Evolutionary conservation across 2,329 filamentous ascomycete species (phyloP).

Genomic region (Scedosporium apiospermum): DNA sequence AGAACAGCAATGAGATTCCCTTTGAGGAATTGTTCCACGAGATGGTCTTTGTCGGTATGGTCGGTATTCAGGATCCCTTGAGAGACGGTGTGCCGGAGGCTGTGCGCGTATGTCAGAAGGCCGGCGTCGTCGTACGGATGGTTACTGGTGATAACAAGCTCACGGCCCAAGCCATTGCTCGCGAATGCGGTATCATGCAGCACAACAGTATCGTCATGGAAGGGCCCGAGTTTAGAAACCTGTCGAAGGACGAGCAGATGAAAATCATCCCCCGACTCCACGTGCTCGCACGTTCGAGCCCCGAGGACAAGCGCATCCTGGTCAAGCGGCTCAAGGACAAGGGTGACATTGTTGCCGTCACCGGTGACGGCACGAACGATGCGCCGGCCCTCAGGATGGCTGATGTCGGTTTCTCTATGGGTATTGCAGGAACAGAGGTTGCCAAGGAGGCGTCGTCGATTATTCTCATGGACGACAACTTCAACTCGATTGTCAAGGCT

Average conservation of each 20-base stretch:
- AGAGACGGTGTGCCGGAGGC: slow-evolving; percentile 66
- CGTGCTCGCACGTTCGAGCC: slow-evolving; percentile 65
- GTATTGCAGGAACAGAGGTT: slow-evolving; percentile 73
- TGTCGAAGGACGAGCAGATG: slow-evolving; percentile 55
- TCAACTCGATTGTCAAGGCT: slow-evolving; percentile 76
- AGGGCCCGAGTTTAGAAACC: slow-evolving; percentile 66
- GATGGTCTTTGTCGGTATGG: slow-evolving; percentile 60
- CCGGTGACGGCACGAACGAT: slow-evolving; percentile 77
- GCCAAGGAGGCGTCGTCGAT: slow-evolving; percentile 80
- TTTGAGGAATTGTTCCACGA: slow-evolving; percentile 59
- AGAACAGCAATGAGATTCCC: slow-evolving; percentile 48
- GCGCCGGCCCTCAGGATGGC: slow-evolving; percentile 72
- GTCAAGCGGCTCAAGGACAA: slow-evolving; percentile 62
- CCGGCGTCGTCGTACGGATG: slow-evolving; percentile 75
- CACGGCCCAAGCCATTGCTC: slow-evolving; percentile 70
- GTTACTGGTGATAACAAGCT: slow-evolving; percentile 76
- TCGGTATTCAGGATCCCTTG: slow-evolving; percentile 75
- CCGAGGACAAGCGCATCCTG: slow-evolving; percentile 66
- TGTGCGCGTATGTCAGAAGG: slow-evolving; percentile 62
- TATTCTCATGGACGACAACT: slow-evolving; percentile 83
- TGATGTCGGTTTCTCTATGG: slow-evolving; percentile 81
- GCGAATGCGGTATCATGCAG: slow-evolving; percentile 67
- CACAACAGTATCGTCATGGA: slow-evolving; percentile 64
- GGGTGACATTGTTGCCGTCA: slow-evolving; percentile 72
- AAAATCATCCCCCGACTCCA: slow-evolving; percentile 60